phyloP scores from a whole-genome alignment of 225 moss, liverwort and hornwort genomes.

The Thuidium tamariscinum region DNA sequence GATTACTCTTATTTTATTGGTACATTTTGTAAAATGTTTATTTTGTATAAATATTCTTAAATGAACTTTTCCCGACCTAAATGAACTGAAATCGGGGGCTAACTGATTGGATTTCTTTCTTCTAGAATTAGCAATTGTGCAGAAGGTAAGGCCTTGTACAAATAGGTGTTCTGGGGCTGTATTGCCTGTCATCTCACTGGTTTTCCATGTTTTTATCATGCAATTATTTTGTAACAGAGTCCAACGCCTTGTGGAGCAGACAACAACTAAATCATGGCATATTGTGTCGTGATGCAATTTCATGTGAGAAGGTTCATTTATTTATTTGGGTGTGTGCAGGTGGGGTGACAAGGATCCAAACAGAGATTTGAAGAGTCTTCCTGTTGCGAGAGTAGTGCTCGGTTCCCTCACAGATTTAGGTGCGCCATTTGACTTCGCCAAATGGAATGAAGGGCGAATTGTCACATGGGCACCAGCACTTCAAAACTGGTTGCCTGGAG shows the following conservation, averaged over 20 bases:
- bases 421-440: constrained; percentile 77
- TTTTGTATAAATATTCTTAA: background rate
- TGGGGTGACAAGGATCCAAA: constrained; percentile 58
- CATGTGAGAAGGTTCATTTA: background rate
- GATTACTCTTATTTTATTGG: background rate
- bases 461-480: constrained; percentile 50
- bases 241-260: background rate
- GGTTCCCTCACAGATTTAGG: constrained; percentile 44
- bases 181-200: background rate
- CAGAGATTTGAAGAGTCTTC: constrained; percentile 57
- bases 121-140: background rate
- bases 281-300: background rate
- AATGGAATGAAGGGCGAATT: constrained; percentile 83
- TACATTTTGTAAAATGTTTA: background rate
- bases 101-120: background rate
- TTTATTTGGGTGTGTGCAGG: constrained; percentile 15
- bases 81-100: background rate
- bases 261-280: background rate
- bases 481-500: constrained; percentile 49
- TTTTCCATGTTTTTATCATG: background rate
- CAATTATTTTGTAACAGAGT: background rate
- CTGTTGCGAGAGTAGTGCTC: constrained; percentile 59
- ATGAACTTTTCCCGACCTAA: background rate
- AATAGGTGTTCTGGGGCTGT: background rate
- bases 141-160: background rate